Evolutionary conservation across 1,139 yeast species (phyloP).

Genomic region (Debaryomyces singareniensis): DNA sequence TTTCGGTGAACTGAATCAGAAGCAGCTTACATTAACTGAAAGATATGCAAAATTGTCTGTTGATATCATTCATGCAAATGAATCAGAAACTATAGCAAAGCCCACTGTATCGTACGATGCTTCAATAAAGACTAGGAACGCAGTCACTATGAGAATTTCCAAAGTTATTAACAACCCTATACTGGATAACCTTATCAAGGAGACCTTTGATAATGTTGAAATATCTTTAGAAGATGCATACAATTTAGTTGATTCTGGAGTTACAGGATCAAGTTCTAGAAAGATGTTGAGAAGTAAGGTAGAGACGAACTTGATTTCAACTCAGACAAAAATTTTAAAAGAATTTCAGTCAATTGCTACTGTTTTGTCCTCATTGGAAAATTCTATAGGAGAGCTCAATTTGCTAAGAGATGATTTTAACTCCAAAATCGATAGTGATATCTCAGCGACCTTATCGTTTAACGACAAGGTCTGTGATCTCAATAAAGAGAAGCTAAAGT

Average conservation of each 20-base stretch:
- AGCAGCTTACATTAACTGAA: constrained; percentile 17
- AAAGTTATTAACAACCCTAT: constrained; percentile 44
- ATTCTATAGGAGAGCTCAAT: constrained; percentile 36
- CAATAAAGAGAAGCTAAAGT: constrained; percentile 32
- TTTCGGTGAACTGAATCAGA: constrained; percentile 8
- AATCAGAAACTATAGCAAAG: constrained; percentile 2
- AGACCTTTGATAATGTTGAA: constrained; percentile 44
- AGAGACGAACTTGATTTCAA: constrained; percentile 64
- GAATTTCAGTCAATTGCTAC: constrained; percentile 56
- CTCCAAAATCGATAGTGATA: constrained; percentile 25
- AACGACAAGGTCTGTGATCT: constrained; percentile 34
- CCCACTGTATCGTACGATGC: background rate
- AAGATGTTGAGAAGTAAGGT: constrained; percentile 60
- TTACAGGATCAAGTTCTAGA: constrained; percentile 52
- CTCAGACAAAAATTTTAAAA: constrained; percentile 51
- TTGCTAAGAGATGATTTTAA: constrained; percentile 25
- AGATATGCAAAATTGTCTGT: constrained; percentile 34
- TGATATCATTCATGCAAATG: constrained; percentile 12
- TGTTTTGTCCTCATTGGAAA: constrained; percentile 38
- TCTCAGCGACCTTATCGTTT: constrained; percentile 15
- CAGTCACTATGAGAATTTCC: constrained; percentile 42
- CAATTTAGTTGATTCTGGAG: constrained; percentile 45
- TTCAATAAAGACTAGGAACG: constrained; percentile 6
- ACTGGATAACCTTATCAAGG: constrained; percentile 43
- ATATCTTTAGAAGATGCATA: constrained; percentile 24